These are phyloP conservation scores for Wickerhamomyces xylosicus DNA, from an alignment of 805 yeast genomes.

Conservation along the genomic window DNA sequence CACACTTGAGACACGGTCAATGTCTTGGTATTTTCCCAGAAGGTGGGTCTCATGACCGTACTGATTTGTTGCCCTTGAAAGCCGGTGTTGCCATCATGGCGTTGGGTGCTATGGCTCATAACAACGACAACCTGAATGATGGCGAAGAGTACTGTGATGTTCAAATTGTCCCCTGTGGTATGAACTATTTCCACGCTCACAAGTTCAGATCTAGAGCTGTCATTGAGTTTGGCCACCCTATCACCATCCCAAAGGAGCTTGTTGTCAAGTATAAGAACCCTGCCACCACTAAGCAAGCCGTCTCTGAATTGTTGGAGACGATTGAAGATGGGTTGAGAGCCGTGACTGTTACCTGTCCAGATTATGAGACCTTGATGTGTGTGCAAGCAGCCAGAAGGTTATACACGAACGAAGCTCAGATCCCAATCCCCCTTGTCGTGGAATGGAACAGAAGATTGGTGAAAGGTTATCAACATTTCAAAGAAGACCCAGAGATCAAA, in stretches of 20 bases:
- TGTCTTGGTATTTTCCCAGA: constrained; percentile 94
- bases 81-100: constrained; percentile 99
- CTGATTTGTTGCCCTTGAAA: constrained; percentile 81
- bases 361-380: constrained; percentile 88
- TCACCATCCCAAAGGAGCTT: constrained; percentile 49
- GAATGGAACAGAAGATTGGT: constrained; percentile 88
- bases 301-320: constrained; percentile 59
- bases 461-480: constrained; percentile 66
- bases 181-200: constrained; percentile 92
- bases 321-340: constrained; percentile 72
- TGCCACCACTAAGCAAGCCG: constrained; percentile 56
- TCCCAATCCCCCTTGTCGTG: constrained; percentile 76
- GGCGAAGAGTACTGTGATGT: constrained; percentile 66
- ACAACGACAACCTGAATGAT: constrained; percentile 42
- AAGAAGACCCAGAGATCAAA: constrained; percentile 58
- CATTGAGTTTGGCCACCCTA: constrained; percentile 85
- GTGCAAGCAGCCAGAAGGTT: constrained; percentile 90
- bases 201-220: constrained; percentile 92
- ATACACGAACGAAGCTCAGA: constrained; percentile 63
- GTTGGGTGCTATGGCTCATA: constrained; percentile 75
- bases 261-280: constrained; percentile 57
- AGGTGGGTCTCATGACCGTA: constrained; percentile 95
- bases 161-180: constrained; percentile 87
- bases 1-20: constrained; percentile 69
- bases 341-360: constrained; percentile 89